Base-by-base conservation (phyloP, 352 stramenopile species). In the Albugo laibachii region DNA sequence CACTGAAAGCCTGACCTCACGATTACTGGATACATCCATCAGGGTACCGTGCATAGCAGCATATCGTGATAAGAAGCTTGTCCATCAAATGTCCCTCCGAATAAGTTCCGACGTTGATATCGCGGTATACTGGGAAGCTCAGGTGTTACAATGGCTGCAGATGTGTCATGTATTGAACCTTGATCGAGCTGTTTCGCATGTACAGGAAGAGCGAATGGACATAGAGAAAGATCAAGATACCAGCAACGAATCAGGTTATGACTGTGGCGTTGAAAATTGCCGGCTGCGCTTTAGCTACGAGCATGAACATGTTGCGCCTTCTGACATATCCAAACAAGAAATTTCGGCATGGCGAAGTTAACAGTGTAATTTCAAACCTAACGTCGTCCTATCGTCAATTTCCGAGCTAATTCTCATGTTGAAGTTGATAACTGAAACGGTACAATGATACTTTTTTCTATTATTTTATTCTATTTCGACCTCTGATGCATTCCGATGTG, bases 231-330 rank as follows among this genome's bases (percentile, higher is more conserved):
- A 31, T 31, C 24, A 31, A 31, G 24, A 31, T 31, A 31, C 24
- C 24, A 31, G 8, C 3, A 31, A 10, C 8, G 24, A 31, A 31
- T 31, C 24, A 31, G 24, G 57, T 36, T 81, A 69, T 27, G 71
- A 83, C 54, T 83, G 71, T 48, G 71, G 71, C 19, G 57, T 80
- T 13, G 54, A 65, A 2, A 47, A 55, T 53, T 83, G 71, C 39
- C 71, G 71, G 41, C 69, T 83, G 24, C 68, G 71, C 14, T 83
- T 65, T 47, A 54, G 58, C 40, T 83, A 75, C 52, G 58, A 80
- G 41, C 71, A 83, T 48, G 71, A 83, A 43, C 71, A 83, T 50
- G 68, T 83, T 13, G 71, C 68, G 2, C 56, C 71, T 11, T 78
- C 71, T 11, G 57, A 80, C 38, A 57, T 72, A 21, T 55, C 64